A percentile compares a stretch with the other conserved stretches of the same genome.
These are phyloP conservation scores for Hericium alpestre DNA, from an alignment of 768 basidiomycete genomes.

Conservation along the genomic window DNA sequence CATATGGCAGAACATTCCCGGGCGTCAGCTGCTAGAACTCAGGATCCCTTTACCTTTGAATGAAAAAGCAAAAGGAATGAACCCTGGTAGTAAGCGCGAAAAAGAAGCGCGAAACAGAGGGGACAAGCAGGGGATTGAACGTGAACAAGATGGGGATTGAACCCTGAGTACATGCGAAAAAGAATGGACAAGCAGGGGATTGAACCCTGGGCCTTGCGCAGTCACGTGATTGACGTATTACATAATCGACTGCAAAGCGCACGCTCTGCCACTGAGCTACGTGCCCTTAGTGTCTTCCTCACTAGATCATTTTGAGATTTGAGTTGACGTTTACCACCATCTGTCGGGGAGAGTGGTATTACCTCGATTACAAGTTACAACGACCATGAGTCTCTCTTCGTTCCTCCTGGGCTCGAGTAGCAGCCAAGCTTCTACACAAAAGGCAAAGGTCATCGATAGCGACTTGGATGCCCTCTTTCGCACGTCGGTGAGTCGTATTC, in stretches of 20 bases:
- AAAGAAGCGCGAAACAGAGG: too few relatives aligned
- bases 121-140: too few relatives aligned
- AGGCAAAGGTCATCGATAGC: slow-evolving; percentile 28
- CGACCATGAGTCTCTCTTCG: slow-evolving; percentile 12
- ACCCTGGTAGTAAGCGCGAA: too few relatives aligned
- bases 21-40: too few relatives aligned
- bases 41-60: too few relatives aligned
- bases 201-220: slow-evolving; percentile 17
- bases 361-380: too few relatives aligned
- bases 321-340: too few relatives aligned
- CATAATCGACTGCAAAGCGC: slow-evolving; percentile 11
- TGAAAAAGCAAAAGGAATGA: too few relatives aligned
- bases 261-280: slow-evolving; percentile 18
- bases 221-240: neutral
- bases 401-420: slow-evolving; percentile 6
- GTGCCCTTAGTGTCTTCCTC: slow-evolving; percentile 7
- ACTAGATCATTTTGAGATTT: too few relatives aligned
- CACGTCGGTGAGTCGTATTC: slow-evolving; percentile 30
- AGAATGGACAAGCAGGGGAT: slow-evolving; percentile 4
- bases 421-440: slow-evolving; percentile 1
- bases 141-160: too few relatives aligned
- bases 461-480: slow-evolving; percentile 59
- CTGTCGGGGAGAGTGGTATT: neutral
- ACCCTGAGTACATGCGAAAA: too few relatives aligned
- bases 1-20: too few relatives aligned